These are phyloP conservation scores for Ceriops decandra DNA, from an alignment of 345 rosid species.

Conservation along the genomic window DNA sequence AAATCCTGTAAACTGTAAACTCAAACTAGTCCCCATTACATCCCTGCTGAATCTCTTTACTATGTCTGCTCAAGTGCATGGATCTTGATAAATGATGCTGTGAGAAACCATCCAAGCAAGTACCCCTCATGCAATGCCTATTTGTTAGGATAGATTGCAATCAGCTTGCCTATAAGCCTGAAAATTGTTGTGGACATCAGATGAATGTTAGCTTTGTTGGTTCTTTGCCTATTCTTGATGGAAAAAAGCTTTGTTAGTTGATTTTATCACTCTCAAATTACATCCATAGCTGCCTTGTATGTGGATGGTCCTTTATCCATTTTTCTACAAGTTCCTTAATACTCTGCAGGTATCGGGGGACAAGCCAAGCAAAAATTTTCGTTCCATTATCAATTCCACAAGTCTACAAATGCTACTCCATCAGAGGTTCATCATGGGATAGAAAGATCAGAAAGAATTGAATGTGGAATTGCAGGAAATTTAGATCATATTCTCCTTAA, in stretches of 20 bases:
- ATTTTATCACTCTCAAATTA: background rate
- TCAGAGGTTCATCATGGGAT: conserved; percentile 32
- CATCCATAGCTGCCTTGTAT: background rate
- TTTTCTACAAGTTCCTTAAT: background rate
- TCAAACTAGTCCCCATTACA: background rate
- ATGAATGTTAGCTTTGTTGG: background rate
- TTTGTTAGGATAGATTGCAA: background rate
- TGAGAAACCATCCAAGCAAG: background rate
- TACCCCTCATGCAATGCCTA: background rate
- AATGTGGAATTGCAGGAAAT: conserved; percentile 22
- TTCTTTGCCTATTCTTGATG: background rate
- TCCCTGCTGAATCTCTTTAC: background rate
- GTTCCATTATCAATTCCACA: conserved; percentile 35
- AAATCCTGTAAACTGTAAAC: too few relatives aligned
- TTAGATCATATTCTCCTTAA: conserved; percentile 25
- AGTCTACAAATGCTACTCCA: conserved; percentile 14
- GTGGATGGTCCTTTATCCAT: background rate
- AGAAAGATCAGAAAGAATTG: conserved; percentile 29
- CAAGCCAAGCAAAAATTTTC: conserved; percentile 54
- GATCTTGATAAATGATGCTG: background rate
- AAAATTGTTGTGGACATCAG: background rate
- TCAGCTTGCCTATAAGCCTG: background rate
- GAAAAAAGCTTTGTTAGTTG: background rate
- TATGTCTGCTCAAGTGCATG: background rate
- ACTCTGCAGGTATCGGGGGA: conserved; percentile 39